phyloP scores from a whole-genome alignment of 1,284 basidiomycete genomes.

The Moesziomyces parantarcticus region DNA sequence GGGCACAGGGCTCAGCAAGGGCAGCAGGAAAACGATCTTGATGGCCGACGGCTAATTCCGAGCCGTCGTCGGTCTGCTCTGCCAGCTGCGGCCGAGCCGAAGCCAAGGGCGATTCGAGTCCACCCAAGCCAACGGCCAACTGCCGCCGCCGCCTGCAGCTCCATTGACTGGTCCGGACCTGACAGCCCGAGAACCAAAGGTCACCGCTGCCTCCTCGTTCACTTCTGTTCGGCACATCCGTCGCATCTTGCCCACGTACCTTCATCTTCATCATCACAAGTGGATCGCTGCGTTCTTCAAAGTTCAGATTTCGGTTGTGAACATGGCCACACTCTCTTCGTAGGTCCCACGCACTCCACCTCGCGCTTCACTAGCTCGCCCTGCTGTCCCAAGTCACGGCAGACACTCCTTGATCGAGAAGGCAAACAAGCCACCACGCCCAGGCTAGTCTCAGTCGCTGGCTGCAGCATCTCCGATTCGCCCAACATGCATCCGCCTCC shows the following conservation, averaged over 20 bases:
- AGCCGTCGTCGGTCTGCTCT: not conserved
- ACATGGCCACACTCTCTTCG: not conserved
- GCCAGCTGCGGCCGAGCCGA: not conserved
- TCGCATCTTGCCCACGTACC: no score
- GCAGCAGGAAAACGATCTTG: not conserved
- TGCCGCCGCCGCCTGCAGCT: not conserved
- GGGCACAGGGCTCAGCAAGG: not conserved
- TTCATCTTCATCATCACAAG: no score
- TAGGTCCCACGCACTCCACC: not conserved
- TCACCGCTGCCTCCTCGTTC: no score
- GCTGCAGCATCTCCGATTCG: not conserved
- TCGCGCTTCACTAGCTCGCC: not conserved
- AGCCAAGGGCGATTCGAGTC: not conserved
- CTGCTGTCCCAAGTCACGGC: no score
- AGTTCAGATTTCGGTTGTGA: not conserved
- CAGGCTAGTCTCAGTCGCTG: no score
- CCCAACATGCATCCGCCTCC: slow-evolving; percentile 50
- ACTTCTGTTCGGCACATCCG: no score
- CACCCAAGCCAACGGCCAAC: no score
- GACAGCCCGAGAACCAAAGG: not conserved
- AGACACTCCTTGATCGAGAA: no score
- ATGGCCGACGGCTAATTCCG: not conserved
- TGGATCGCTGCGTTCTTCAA: not conserved
- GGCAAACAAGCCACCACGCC: no score
- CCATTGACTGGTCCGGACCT: not conserved